Conservation (phyloP, 129 eudicot species). For the Scalesia atractyloides region DNA sequence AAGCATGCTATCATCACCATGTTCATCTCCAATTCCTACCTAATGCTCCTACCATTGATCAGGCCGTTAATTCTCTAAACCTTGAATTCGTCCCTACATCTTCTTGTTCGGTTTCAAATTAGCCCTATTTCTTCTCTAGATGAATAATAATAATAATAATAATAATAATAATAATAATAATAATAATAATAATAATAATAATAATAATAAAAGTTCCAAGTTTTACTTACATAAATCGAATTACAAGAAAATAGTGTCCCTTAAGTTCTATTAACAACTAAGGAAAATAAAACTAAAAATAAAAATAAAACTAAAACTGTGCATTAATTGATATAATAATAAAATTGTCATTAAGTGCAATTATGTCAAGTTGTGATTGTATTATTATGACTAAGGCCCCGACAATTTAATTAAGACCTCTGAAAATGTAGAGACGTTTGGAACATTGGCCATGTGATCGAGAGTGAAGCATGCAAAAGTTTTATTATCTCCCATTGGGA, state of each 20-base stretch:
- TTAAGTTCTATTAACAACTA: neutral
- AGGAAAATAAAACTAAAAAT: too few species aligned
- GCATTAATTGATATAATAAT: constrained; percentile 3
- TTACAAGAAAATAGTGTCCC: neutral
- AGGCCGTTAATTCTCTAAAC: too few species aligned
- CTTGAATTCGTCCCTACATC: too few species aligned
- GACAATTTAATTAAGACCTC: constrained; percentile 37
- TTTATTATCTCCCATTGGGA: constrained; percentile 30
- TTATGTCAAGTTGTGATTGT: constrained; percentile 35
- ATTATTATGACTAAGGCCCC: constrained; percentile 37
- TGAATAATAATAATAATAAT: too few species aligned
- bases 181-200: too few species aligned
- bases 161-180: too few species aligned
- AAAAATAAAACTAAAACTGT: neutral
- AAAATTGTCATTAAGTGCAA: constrained; percentile 22
- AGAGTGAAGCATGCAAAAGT: constrained; percentile 33
- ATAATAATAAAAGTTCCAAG: too few species aligned
- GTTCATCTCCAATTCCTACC: too few species aligned
- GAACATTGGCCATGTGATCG: constrained; percentile 58
- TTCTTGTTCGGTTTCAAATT: too few species aligned
- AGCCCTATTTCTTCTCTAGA: too few species aligned
- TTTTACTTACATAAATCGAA: neutral
- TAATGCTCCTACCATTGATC: too few species aligned
- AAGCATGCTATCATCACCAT: too few species aligned
- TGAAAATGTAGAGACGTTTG: constrained; percentile 29